Evolutionary conservation across 73 alveolate species (phyloP), one percentile per base, ranked within the genome.

Genomic region (Durusdinium trenchii): DNA sequence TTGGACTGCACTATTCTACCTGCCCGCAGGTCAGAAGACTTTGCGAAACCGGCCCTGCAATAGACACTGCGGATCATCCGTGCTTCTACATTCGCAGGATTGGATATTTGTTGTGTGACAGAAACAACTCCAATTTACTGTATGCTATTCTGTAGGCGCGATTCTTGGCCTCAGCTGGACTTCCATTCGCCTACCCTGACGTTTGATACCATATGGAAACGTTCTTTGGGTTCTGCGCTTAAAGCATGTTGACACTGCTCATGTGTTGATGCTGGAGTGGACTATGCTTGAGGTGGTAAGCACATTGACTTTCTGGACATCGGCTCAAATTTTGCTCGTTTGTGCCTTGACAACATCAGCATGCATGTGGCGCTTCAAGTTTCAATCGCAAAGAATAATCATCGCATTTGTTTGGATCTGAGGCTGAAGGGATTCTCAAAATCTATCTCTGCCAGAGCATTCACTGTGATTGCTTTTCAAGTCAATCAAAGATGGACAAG

Each of bases 351-450:
- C 45, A 16, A 61, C 87, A 78, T 9, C 64, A 54, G 64, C 64
- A 12, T 54, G 64, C 20, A 54, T 9, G 64, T 12, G 20, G 64
- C 64, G 9, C 64, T 9, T 54, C 64, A 54, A 20, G 64, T 43
- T 67, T 5, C 60, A 40, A 47, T 38, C 91, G 43, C 45, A 26
- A 46, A 10, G 47, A 18, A 26, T 14, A 18, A 18, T 57, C 71
- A 57, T 57, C 14, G 10, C 54, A 7, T 46, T 78, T 7, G 47
- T 28, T 4, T 9, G 94, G 52, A 28, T n/a, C 62, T 62, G 84
- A 86, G 95, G 95, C 95, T 86, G 14, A 71, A 89, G 51, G 96
- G 96, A 62, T 89, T 89, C 46, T 46, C 64, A 40, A 89, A 46
- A 71, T 50, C 46, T 48, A 38, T 89, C 32, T 64, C 86, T 30